Conservation (phyloP, 768 basidiomycete species). For the Podaxis carcinomalis region DNA sequence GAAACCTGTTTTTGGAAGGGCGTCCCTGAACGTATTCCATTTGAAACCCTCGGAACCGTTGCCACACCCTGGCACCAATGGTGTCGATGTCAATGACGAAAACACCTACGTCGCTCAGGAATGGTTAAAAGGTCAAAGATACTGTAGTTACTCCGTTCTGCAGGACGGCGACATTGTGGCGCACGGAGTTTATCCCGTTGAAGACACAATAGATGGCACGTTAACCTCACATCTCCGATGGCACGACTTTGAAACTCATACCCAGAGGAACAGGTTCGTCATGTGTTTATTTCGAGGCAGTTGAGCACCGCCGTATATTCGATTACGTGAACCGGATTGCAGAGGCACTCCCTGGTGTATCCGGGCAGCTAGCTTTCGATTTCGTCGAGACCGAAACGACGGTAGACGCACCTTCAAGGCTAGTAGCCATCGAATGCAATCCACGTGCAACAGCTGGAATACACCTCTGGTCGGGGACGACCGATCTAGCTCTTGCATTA, state of each 20-base stretch:
- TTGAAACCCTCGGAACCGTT: slow-evolving; percentile 13
- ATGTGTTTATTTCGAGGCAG: slow-evolving; percentile 18
- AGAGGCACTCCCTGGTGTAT: slow-evolving; percentile 9
- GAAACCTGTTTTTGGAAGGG: slow-evolving; percentile 18
- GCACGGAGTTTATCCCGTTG: slow-evolving; percentile 15
- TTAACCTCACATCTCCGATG: neutral
- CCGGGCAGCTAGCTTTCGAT: slow-evolving; percentile 18
- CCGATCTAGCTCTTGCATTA: slow-evolving; percentile 13
- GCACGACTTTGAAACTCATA: neutral
- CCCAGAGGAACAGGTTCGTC: slow-evolving; percentile 13
- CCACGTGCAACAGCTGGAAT: slow-evolving; percentile 16
- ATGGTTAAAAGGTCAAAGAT: slow-evolving; percentile 16
- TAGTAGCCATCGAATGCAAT: slow-evolving; percentile 19
- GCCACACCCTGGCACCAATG: slow-evolving; percentile 3
- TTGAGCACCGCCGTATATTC: slow-evolving; percentile 12
- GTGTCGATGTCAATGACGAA: slow-evolving; percentile 13
- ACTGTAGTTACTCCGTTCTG: slow-evolving; percentile 18
- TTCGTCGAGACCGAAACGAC: slow-evolving; percentile 9
- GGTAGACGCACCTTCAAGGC: neutral
- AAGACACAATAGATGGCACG: slow-evolving; percentile 19
- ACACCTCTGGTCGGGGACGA: slow-evolving; percentile 17
- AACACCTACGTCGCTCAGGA: slow-evolving; percentile 19
- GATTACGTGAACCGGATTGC: slow-evolving; percentile 13
- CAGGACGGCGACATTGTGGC: slow-evolving; percentile 14
- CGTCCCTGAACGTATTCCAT: slow-evolving; percentile 16